Evolutionary conservation across 2,329 filamentous ascomycete genomes (phyloP), one percentile per base, ranked within the genome.

Genomic region (Microcyclosporella mali): DNA sequence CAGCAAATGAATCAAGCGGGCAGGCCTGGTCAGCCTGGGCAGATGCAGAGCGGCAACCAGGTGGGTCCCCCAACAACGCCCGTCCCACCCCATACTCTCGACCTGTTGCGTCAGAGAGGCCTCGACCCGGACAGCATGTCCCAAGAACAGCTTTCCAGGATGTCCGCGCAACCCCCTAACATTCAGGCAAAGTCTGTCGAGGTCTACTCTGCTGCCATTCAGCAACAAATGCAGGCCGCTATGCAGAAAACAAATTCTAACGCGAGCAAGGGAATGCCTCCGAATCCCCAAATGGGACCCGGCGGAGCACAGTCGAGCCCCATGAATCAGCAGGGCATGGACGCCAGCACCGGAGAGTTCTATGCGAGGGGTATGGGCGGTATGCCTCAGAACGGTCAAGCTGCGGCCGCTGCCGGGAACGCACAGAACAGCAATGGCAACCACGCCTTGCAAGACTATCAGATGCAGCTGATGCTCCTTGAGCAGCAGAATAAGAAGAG

Each of bases 401-500:
- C 41, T 8, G 53, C 50, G 6, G 46, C 50, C 9, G 62, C 37
- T 60, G 66, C 53, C 46, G 30, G 45, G 52, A 18, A 63, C n/a
- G n/a, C n/a, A n/a, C n/a, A n/a, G n/a, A n/a, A 36, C 61, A 72
- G 66, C 49, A 73, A 67, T 55, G 84, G 82, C 65, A 90, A 88
- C 61, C 85, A 89, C 62, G 85, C 85, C 16, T 72, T 90, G 34
- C 85, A 89, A 65, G 85, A 92, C 63, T 90, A 90, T 58, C 85
- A 90, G 69, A 89, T 89, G 85, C 85, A 90, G 63, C 69, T 90
- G 61, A 90, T 89, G 85, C 68, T 89, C 37, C 74, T 90, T 12
- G 85, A 90, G 66, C 85, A 89, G 66, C 85, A 90, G 66, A 90
- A 90, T 57, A 90, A 89, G 73, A 89, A 88, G 66, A 74, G 85